Percentiles rank a stretch among this genome's conserved stretches.
Conservation (phyloP, 1,284 basidiomycete genomes). For the Phaffia rhodozyma region DNA sequence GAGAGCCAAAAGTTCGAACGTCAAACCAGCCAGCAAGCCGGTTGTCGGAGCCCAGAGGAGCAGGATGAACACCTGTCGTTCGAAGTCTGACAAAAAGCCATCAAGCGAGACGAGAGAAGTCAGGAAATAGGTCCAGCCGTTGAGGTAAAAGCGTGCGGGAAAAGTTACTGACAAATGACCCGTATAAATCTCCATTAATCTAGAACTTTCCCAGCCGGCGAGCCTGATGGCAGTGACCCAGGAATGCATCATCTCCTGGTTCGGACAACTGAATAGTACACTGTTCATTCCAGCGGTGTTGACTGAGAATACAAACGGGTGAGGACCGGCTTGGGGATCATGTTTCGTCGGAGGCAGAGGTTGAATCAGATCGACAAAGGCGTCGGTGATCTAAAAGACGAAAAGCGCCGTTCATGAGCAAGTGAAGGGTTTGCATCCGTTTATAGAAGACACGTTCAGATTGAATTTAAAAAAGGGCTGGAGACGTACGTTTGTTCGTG, state of each 20-base stretch:
- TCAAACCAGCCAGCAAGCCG: constrained; percentile 87
- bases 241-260: constrained; percentile 46
- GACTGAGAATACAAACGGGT: constrained; percentile 69
- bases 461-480: constrained; percentile 9
- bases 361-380: constrained; percentile 42
- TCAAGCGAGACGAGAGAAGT: constrained; percentile 20
- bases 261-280: constrained; percentile 73
- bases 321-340: constrained; percentile 38
- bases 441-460: constrained; percentile 31
- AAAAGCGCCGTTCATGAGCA: constrained; percentile 46
- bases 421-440: constrained; percentile 42
- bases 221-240: constrained; percentile 88
- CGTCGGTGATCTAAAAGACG: constrained; percentile 40
- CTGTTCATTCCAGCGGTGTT: constrained; percentile 92
- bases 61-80: constrained; percentile 40
- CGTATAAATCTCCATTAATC: constrained; percentile 94
- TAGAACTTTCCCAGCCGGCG: constrained; percentile 86
- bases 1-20: constrained; percentile 82
- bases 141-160: constrained; percentile 40
- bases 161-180: constrained; percentile 69
- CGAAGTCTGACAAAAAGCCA: constrained; percentile 3
- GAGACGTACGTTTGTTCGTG: constrained; percentile 66
- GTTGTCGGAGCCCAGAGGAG: constrained; percentile 52
- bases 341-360: constrained; percentile 41
- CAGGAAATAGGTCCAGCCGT: constrained; percentile 32